phyloP scores from a whole-genome alignment of 257 asterid genomes.

The Lavandula angustifolia region DNA sequence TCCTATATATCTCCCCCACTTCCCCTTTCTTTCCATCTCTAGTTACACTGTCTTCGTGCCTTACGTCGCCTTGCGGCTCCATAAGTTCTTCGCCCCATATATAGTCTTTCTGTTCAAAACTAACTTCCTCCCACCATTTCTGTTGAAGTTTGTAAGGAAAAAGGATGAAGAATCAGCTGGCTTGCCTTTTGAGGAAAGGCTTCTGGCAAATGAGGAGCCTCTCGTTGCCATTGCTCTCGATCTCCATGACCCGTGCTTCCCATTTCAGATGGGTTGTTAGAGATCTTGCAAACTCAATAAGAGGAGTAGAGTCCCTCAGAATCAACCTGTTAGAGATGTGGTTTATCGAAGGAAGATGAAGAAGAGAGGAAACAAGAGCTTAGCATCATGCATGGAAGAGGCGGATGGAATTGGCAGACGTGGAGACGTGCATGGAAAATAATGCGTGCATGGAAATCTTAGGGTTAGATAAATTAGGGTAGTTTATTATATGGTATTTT shows the following conservation, averaged over 20 bases:
- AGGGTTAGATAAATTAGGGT: too few relatives aligned
- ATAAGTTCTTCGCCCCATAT: constrained; percentile 27
- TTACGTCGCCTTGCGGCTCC: constrained; percentile 36
- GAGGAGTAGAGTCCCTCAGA: constrained; percentile 62
- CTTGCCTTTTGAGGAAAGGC: constrained; percentile 72
- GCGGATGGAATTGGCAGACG: too few relatives aligned
- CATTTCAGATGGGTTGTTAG: constrained; percentile 78
- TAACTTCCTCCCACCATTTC: constrained; percentile 38
- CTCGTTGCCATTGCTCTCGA: constrained; percentile 80
- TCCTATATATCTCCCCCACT: constrained; percentile 24
- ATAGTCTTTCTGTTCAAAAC: constrained; percentile 46
- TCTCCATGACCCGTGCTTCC: constrained; percentile 95
- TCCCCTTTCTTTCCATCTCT: constrained; percentile 22
- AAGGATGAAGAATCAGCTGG: constrained; percentile 47
- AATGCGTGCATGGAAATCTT: too few relatives aligned
- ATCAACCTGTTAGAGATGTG: constrained; percentile 44
- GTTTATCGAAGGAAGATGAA: too few relatives aligned
- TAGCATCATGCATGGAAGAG: too few relatives aligned
- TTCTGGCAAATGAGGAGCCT: constrained; percentile 95
- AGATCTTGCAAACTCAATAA: constrained; percentile 78
- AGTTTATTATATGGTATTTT: too few relatives aligned
- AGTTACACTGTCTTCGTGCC: constrained; percentile 26
- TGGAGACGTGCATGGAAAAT: too few relatives aligned
- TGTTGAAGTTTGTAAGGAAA: constrained; percentile 10
- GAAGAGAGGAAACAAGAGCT: too few relatives aligned